Evolutionary conservation across 257 asterid genomes (phyloP).

Genomic region (Jaltomata sinuosa): DNA sequence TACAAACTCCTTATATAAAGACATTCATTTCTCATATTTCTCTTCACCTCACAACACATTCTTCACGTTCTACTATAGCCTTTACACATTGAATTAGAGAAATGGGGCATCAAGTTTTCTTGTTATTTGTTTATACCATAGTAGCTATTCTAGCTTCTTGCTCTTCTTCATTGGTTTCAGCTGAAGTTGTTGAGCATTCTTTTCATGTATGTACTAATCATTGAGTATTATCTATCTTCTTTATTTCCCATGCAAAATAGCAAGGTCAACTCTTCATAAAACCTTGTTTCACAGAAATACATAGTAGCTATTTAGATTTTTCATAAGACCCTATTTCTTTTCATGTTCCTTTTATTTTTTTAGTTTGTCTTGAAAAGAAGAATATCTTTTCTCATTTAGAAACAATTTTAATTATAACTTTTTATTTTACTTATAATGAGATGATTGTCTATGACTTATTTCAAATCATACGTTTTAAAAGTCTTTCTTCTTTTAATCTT

Average conservation of each 20-base stretch:
- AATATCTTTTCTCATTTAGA: too few relatives aligned
- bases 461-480: background rate
- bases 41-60: background rate
- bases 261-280: background rate
- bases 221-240: background rate
- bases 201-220: background rate
- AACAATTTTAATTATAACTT: too few relatives aligned
- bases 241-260: background rate
- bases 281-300: background rate
- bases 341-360: background rate
- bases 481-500: background rate
- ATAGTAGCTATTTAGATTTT: background rate
- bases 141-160: background rate
- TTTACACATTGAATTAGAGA: background rate
- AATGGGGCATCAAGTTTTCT: background rate
- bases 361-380: too few relatives aligned
- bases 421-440: background rate
- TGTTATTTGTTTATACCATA: background rate
- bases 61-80: background rate
- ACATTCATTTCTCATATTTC: background rate
- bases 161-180: background rate
- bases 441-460: background rate
- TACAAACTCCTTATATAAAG: background rate
- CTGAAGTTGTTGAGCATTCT: conserved; percentile 6
- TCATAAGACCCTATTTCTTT: background rate